Evolutionary conservation across 306 rosid genomes (phyloP), one percentile per base, ranked within the genome.

Genomic region (Trichosanthes truncata): DNA sequence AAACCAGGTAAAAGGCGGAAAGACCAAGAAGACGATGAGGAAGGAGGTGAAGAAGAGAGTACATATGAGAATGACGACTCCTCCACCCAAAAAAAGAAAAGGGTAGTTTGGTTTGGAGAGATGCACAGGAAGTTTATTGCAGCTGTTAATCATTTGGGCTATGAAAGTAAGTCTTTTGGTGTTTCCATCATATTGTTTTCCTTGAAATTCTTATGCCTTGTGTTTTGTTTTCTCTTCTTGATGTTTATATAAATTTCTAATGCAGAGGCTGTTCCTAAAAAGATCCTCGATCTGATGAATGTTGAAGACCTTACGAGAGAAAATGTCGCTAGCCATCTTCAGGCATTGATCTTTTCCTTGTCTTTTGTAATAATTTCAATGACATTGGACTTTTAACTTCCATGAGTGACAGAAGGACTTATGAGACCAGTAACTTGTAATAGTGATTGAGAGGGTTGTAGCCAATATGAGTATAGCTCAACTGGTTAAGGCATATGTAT

Each of bases 291-390:
- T 78, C 33, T 90, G 85, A 92, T 94, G 98, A 90, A 94, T 82
- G 87, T 86, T 17, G 93, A 94, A 84, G 96, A 94, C 43, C 90
- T 94, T 45, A 88, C 98, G 31, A 87, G 97, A 81, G 96, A 94
- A 87, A 92, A 92, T 61, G 97, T 94, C 74, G 97, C 97, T 8
- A 94, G 98, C 84, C 98, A 94, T 86, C 89, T 94, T 23, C 96
- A 94, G 96, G 98, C 84, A 80, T 65, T 71, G 29, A 86, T 77
- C 79, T 9, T 43, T 43, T 15, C 74, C 49, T 66, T 71, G 7
- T 45, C 76, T 69, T 43, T 69, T 45, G 35, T 20, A 17, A 12
- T 69, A 69, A 36, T 9, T 77, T 60, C 41, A 36, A 17, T 52
- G 49, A 2, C 12, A 31, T 53, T 76, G 65, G 6, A 52, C 49